Percentiles rank a stretch among this genome's conserved stretches.
Conservation (phyloP, 495 filamentous ascomycete genomes). For the Hypoxylon intermedium region DNA sequence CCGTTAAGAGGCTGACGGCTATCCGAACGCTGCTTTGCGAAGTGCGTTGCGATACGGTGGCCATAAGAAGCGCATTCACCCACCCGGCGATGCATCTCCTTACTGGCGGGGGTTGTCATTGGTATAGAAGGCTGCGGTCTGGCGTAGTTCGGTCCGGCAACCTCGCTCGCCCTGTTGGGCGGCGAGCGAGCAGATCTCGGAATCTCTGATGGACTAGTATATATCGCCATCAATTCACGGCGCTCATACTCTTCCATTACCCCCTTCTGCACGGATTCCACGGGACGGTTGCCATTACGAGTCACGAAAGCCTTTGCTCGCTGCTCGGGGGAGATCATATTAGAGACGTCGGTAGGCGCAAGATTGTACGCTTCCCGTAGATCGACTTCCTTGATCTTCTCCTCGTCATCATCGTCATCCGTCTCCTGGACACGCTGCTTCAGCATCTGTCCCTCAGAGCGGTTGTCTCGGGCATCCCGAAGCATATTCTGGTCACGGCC, state of each 20-base stretch:
- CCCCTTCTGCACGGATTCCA: constrained; percentile 69
- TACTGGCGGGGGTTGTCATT: constrained; percentile 21
- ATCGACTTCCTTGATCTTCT: constrained; percentile 30
- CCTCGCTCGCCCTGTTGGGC: constrained; percentile 39
- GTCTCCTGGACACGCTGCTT: constrained; percentile 68
- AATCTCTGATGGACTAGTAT: constrained; percentile 75
- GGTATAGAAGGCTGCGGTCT: constrained; percentile 23
- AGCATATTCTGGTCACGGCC: constrained; percentile 70
- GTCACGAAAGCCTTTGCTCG: constrained; percentile 64
- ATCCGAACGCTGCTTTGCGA: constrained; percentile 31
- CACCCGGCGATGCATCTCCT: constrained; percentile 47
- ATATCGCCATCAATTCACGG: constrained; percentile 83
- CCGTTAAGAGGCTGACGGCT: not conserved
- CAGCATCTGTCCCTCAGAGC: constrained; percentile 79
- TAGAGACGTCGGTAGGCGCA: constrained; percentile 63
- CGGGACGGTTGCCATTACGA: constrained; percentile 65
- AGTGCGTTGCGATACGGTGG: constrained; percentile 3
- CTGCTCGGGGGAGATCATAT: constrained; percentile 61
- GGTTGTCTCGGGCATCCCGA: constrained; percentile 73
- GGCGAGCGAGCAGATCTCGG: constrained; percentile 81
- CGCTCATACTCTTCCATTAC: constrained; percentile 74
- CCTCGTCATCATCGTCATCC: constrained; percentile 67
- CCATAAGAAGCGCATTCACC: constrained; percentile 32
- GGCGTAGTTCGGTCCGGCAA: constrained; percentile 19
- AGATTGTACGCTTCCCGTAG: constrained; percentile 47